Percentiles rank a stretch among this genome's conserved stretches.
phyloP scores from a whole-genome alignment of 495 filamentous ascomycete species.

The Daldinia grandis region DNA sequence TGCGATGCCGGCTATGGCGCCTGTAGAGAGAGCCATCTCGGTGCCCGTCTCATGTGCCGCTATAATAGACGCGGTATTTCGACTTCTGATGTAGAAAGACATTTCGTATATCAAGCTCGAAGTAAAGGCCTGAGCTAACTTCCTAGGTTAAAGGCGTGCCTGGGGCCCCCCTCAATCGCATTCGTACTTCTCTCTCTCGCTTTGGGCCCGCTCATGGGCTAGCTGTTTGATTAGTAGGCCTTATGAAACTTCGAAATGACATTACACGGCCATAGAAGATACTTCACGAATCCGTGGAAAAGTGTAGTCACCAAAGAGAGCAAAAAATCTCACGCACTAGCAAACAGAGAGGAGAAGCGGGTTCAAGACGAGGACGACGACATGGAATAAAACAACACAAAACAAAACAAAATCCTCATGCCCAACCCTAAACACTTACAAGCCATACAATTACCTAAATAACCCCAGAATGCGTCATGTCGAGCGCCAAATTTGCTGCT shows the following conservation, averaged over 20 bases:
- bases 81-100: slow-evolving; percentile 2
- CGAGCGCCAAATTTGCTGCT: not conserved
- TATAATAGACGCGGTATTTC: not conserved
- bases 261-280: not conserved
- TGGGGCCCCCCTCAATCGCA: not conserved
- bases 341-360: not conserved
- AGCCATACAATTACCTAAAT: not conserved
- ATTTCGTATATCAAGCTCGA: not conserved
- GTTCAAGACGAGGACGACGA: not conserved
- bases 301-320: not conserved
- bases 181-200: slow-evolving; percentile 3
- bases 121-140: not conserved
- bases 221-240: not conserved
- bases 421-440: slow-evolving; percentile 7
- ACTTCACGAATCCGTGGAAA: not conserved
- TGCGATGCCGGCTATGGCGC: slow-evolving; percentile 41
- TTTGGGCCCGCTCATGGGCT: not conserved
- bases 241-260: too few species aligned
- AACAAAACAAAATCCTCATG: not conserved
- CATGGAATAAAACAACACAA: not conserved
- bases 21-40: slow-evolving; percentile 27
- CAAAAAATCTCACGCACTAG: not conserved
- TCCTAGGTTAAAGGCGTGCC: not conserved
- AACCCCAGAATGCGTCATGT: slow-evolving; percentile 36
- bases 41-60: not conserved